These are phyloP conservation scores for Scedosporium boydii DNA, from an alignment of 2,329 filamentous ascomycete genomes.

Conservation along the genomic window DNA sequence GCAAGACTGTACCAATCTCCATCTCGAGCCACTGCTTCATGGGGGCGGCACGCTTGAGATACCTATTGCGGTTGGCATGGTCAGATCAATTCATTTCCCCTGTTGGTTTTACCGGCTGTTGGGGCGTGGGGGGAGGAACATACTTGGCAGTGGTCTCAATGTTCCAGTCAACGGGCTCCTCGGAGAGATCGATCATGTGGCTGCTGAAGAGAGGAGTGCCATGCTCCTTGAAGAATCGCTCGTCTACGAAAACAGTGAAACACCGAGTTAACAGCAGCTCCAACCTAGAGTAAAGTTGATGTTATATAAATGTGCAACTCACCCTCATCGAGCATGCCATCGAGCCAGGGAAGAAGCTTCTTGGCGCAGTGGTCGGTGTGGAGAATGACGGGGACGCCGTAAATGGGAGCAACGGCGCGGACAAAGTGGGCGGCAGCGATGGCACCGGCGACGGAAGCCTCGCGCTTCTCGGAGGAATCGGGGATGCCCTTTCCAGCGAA, in stretches of 20 bases:
- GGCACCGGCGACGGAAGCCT: conserved; percentile 79
- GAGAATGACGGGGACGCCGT: conserved; percentile 61
- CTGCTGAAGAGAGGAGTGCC: conserved; percentile 84
- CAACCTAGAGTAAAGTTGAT: not conserved
- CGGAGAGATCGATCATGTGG: conserved; percentile 98
- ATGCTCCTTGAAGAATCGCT: conserved; percentile 88
- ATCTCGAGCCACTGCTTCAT: conserved; percentile 99
- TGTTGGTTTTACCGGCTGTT: too few species aligned
- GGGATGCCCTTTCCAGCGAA: conserved; percentile 84
- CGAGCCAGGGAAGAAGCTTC: conserved; percentile 97
- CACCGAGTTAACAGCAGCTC: not conserved
- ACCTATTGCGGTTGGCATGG: conserved; percentile 23
- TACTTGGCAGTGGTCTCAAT: conserved; percentile 74
- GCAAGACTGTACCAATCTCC: conserved; percentile 42
- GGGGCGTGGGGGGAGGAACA: not conserved
- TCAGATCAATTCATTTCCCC: not conserved
- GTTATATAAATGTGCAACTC: not conserved
- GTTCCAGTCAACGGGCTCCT: conserved; percentile 86
- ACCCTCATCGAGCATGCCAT: conserved; percentile 78
- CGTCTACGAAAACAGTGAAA: conserved; percentile 40
- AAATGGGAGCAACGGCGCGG: conserved; percentile 65
- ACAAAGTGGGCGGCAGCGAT: conserved; percentile 91
- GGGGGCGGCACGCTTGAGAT: conserved; percentile 86
- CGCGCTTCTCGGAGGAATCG: conserved; percentile 59
- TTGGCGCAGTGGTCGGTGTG: conserved; percentile 99